Conservation (phyloP, 1,284 basidiomycete species). For the Flammula alnicola region DNA sequence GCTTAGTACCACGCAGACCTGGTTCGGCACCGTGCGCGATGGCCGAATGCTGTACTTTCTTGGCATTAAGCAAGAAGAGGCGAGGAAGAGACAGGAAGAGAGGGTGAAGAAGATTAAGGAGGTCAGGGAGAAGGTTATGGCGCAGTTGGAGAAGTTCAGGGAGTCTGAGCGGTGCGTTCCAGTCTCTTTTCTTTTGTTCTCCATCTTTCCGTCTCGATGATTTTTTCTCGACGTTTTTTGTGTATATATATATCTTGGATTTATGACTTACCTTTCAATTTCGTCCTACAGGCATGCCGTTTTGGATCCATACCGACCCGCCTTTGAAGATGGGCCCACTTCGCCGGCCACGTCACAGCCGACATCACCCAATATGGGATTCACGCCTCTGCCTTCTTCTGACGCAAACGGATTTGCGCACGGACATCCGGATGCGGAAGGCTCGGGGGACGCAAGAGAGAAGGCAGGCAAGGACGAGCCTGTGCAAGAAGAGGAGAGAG, state of each 20-base stretch:
- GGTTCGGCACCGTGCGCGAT: slow-evolving; percentile 52
- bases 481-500: slow-evolving; percentile 22
- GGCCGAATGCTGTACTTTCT: slow-evolving; percentile 42
- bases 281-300: slow-evolving; percentile 54
- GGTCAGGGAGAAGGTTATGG: slow-evolving; percentile 44
- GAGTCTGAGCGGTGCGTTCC: slow-evolving; percentile 52
- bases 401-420: background rate
- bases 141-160: slow-evolving; percentile 52
- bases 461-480: no score
- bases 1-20: slow-evolving; percentile 52
- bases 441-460: no score
- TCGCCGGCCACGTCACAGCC: slow-evolving; percentile 4
- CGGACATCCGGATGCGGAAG: no score
- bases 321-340: slow-evolving; percentile 48
- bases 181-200: background rate
- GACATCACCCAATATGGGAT: background rate
- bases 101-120: slow-evolving; percentile 38
- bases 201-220: no score
- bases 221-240: background rate
- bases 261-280: background rate
- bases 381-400: background rate
- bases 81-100: slow-evolving; percentile 8
- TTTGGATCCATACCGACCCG: slow-evolving; percentile 70
- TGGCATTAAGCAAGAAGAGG: slow-evolving; percentile 29
- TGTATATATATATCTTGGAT: background rate